These are phyloP conservation scores for Penicillium odoratum DNA, from an alignment of 495 filamentous ascomycete species.

Conservation along the genomic window DNA sequence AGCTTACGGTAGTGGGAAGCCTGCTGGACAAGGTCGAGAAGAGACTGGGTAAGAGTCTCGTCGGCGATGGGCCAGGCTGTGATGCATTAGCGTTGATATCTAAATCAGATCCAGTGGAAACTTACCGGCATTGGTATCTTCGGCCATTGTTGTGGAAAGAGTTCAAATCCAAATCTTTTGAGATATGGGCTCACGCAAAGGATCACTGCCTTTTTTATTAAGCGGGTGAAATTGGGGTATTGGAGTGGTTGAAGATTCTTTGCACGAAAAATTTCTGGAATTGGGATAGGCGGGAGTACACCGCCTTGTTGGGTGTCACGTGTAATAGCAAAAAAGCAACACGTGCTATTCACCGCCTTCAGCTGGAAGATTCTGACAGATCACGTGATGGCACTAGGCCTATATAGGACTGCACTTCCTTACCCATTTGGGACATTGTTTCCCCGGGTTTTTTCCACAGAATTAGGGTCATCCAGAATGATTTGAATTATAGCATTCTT, in stretches of 20 bases:
- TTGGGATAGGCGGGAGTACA: slow-evolving; percentile 3
- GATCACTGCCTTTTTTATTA: slow-evolving; percentile 42
- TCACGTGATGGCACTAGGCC: neutral
- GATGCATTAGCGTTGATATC: slow-evolving; percentile 17
- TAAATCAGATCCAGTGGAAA: neutral
- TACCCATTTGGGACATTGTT: neutral
- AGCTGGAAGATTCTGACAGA: no score
- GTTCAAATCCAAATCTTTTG: slow-evolving; percentile 25
- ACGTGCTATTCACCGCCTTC: neutral
- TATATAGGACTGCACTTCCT: no score
- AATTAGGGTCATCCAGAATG: neutral
- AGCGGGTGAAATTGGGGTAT: slow-evolving; percentile 16
- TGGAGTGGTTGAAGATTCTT: slow-evolving; percentile 15
- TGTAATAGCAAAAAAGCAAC: neutral
- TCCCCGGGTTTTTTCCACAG: neutral
- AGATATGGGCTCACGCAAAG: slow-evolving; percentile 45
- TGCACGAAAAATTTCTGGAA: slow-evolving; percentile 17
- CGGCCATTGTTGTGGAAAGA: slow-evolving; percentile 36
- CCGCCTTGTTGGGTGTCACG: neutral
- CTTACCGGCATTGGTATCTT: slow-evolving; percentile 40
- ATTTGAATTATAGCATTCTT: no score
- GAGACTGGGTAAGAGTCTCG: slow-evolving; percentile 69
- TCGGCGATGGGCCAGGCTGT: slow-evolving; percentile 92
- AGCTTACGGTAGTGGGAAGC: slow-evolving; percentile 75
- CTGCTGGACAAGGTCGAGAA: slow-evolving; percentile 87